Percentiles rank a stretch among this genome's conserved stretches.
Conservation (phyloP, 2,329 filamentous ascomycete species). For the Pestalotiopsis fici region DNA sequence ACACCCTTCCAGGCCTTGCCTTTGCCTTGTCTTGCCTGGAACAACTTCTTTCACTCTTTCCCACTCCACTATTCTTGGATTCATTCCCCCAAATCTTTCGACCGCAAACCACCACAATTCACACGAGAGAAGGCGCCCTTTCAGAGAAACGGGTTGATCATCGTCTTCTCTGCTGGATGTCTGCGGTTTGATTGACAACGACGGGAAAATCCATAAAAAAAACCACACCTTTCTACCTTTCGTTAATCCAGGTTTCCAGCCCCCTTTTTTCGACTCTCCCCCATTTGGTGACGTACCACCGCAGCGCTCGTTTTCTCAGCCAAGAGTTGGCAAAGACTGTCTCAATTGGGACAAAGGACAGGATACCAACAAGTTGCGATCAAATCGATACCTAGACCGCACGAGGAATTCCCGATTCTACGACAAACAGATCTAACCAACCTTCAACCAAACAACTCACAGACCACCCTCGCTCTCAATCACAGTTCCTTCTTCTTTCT, state of each 20-base stretch:
- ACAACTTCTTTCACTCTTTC: constrained; percentile 8
- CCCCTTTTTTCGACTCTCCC: constrained; percentile 9
- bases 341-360: constrained; percentile 2
- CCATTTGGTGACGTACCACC: constrained; percentile 15
- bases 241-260: constrained; percentile 8
- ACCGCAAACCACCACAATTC: constrained; percentile 1
- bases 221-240: constrained; percentile 1
- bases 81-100: constrained; percentile 7
- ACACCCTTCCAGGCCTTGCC: constrained; percentile 1
- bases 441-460: not conserved
- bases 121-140: constrained; percentile 9
- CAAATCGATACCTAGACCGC: not conserved
- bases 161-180: constrained; percentile 3
- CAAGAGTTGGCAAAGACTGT: constrained; percentile 10
- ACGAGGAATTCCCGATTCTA: not conserved
- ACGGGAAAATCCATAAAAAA: not conserved
- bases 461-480: not conserved
- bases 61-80: constrained; percentile 10
- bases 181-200: not conserved
- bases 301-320: constrained; percentile 7
- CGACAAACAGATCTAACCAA: not conserved
- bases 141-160: constrained; percentile 15
- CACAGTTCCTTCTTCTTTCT: not conserved
- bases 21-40: not conserved
- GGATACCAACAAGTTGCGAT: not conserved